Percentiles rank a stretch among this genome's conserved stretches.
These are phyloP conservation scores for Sphagnum fallax DNA, from an alignment of 228 moss, liverwort and hornwort genomes.

Conservation along the genomic window DNA sequence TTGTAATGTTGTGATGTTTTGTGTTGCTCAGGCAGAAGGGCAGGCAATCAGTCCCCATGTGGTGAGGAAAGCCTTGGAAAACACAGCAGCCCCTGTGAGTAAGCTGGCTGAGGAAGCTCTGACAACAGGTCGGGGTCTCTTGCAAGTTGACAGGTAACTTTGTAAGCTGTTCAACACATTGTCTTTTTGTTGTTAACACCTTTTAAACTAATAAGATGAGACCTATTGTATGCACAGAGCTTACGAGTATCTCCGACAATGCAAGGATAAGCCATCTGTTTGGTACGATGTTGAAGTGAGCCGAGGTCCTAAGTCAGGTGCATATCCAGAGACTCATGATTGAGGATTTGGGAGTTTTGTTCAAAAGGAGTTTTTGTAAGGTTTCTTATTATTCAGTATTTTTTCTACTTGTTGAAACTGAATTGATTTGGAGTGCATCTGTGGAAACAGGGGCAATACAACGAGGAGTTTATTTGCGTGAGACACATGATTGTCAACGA, in stretches of 20 bases:
- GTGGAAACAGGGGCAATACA: slow-evolving; percentile 33
- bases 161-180: slow-evolving; percentile 3
- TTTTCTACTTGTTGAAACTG: too few relatives aligned
- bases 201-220: neutral
- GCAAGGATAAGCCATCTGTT: slow-evolving; percentile 71
- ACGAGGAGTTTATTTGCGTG: slow-evolving; percentile 89
- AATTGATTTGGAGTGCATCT: too few relatives aligned
- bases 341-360: too few relatives aligned
- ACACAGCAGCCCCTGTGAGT: slow-evolving; percentile 73
- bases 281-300: slow-evolving; percentile 68
- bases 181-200: neutral
- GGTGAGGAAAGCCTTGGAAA: slow-evolving; percentile 90
- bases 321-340: neutral
- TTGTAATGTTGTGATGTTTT: too few relatives aligned
- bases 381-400: too few relatives aligned
- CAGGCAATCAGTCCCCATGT: slow-evolving; percentile 78
- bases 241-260: slow-evolving; percentile 84
- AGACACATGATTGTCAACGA: slow-evolving; percentile 68
- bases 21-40: slow-evolving; percentile 64
- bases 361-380: too few relatives aligned
- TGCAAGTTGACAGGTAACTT: slow-evolving; percentile 83
- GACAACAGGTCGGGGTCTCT: slow-evolving; percentile 90
- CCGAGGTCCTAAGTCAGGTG: slow-evolving; percentile 66
- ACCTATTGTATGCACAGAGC: slow-evolving; percentile 32
- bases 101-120: slow-evolving; percentile 66